phyloP scores from a whole-genome alignment of 2,329 filamentous ascomycete genomes.

The Anthostomella pinea region DNA sequence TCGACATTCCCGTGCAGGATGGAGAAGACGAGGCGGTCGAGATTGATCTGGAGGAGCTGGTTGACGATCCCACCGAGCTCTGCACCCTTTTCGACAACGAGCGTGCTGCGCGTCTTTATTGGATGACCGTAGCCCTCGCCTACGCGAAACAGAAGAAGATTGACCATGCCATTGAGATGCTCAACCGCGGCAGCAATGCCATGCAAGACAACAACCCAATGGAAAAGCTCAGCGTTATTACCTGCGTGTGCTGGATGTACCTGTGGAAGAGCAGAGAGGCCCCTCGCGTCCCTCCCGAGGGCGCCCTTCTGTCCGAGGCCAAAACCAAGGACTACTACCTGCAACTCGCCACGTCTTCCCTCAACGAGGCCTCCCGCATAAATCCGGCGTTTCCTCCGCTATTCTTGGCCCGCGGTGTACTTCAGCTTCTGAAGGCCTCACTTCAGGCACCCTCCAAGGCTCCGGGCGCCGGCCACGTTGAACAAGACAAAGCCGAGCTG shows the following conservation, averaged over 20 bases:
- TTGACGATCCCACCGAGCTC: slow-evolving; percentile 91
- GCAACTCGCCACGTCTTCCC: slow-evolving; percentile 80
- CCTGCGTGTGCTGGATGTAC: slow-evolving; percentile 87
- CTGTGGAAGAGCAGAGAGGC: slow-evolving; percentile 86
- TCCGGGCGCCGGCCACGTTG: slow-evolving; percentile 58
- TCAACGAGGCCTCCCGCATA: slow-evolving; percentile 94
- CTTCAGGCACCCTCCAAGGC: slow-evolving; percentile 72
- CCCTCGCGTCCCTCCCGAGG: slow-evolving; percentile 59
- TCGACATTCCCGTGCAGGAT: slow-evolving; percentile 64
- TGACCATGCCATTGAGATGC: slow-evolving; percentile 75
- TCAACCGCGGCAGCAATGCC: slow-evolving; percentile 70
- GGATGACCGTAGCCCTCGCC: slow-evolving; percentile 96
- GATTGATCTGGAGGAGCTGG: slow-evolving; percentile 84
- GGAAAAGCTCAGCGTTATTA: slow-evolving; percentile 81
- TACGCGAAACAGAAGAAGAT: slow-evolving; percentile 96
- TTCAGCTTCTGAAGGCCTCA: slow-evolving; percentile 84
- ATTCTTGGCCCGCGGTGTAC: slow-evolving; percentile 84
- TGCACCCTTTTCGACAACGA: slow-evolving; percentile 96
- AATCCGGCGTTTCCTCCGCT: slow-evolving; percentile 90
- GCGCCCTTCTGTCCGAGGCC: slow-evolving; percentile 62
- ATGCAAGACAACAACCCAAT: slow-evolving; percentile 68
- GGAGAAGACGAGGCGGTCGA: slow-evolving; percentile 76
- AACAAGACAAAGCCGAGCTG: slow-evolving; percentile 74
- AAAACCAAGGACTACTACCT: slow-evolving; percentile 94
- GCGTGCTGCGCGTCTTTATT: slow-evolving; percentile 83